Evolutionary conservation across 805 yeast genomes (phyloP), one percentile per base, ranked within the genome.

Genomic region (Priceomyces fermenticarens): DNA sequence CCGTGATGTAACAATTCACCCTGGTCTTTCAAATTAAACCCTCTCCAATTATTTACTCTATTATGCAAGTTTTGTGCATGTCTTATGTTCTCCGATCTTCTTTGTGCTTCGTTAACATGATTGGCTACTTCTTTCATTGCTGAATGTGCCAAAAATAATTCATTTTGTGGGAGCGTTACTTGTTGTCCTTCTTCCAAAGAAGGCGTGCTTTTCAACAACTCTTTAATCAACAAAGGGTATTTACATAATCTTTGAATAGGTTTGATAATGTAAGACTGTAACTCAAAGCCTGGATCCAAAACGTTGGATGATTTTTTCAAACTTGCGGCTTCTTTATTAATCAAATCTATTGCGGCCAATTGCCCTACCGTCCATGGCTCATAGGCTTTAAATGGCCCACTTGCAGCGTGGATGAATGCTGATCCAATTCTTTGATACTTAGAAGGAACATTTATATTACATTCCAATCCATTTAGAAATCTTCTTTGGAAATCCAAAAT

Each of bases 181-280:
- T 33, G 30, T 8, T 47, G 39, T 8, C 25, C 25, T 15, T 46
- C 55, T 10, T 28, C 33, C n/a, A 49, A 28, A 38, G 58, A 64
- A 29, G 80, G 83, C 9, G 88, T 77, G 37, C 72, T 59, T 57
- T 88, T 88, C 38, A 87, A 60, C 39, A 93, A 70, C 56, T 88
- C 93, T 52, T 77, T 80, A 39, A 93, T 65, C 36, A 93, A 70
- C 38, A 93, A 66, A 2, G 98, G 99, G 62, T 93, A 93, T 60
- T 90, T 88, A 72, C 97, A 88, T n/a, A 93, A 74, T 48, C 99
- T 77, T 68, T 93, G 99, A 30, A 93, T 88, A 0, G 99, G 99
- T 60, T 91, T 93, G 52, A 93, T 79, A 32, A 93, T 72, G 62
- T 87, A 87, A 38, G 91, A 82, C 58, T 87, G 98, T 40, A 93